Base-by-base conservation (phyloP, 306 rosid species). In the Ziziphus jujuba region DNA sequence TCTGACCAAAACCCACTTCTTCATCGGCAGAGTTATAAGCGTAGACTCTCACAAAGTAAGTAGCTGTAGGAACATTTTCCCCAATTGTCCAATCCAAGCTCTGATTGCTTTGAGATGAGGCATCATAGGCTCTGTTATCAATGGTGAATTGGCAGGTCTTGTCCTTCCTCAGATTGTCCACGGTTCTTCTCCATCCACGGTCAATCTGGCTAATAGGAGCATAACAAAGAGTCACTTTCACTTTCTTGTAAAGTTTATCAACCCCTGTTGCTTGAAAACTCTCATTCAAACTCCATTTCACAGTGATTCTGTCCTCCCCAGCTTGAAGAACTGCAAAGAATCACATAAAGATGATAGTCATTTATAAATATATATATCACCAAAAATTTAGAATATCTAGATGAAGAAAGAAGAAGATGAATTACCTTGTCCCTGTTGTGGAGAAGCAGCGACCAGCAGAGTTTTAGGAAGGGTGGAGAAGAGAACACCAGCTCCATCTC, bases 131-230 rank as follows among this genome's bases (percentile, higher is more conserved):
- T 36, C 20, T 23, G 16, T 23, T 52, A 36, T 19, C 54, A 24
- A 52, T 71, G 61, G 67, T 61, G 75, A 71, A 71, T 54, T 63
- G 57, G 22, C 69, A 53, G 43, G 76, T 72, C 54, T 60, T 62
- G 43, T 61, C 69, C 24, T 17, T 58, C 11, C 33, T 25, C 15
- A 69, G 44, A 9, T 58, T 43, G 34, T 69, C 56, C 47, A 19
- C 66, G 0, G 73, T 69, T 31, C 44, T 44, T 45, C 65, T 58
- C 73, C 73, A 69, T 48, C 47, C 56, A 8, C 58, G 55, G 58
- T 58, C 58, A 19, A 6, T n/a, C 34, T 69, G 73, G 73, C 73
- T 69, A 1, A 59, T 31, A 2, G 59, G 75, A 50, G 67, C 67
- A 13, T 59, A 70, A 36, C 72, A 56, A n/a, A 67, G 45, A 24